Conservation (phyloP, 139 green algal genomes). For the Coelastrella sp. region DNA sequence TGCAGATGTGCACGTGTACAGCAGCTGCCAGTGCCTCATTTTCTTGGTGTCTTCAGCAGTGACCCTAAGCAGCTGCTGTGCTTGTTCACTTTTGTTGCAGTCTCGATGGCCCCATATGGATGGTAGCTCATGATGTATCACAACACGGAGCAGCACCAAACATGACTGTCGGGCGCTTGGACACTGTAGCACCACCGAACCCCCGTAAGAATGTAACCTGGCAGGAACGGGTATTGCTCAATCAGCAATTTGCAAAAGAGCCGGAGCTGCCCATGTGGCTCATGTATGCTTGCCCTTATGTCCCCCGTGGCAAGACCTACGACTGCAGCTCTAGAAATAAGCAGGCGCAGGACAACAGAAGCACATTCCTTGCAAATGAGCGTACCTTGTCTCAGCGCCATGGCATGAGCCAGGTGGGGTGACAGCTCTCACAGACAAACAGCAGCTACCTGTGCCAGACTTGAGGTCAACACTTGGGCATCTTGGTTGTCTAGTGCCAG, state of each 20-base stretch:
- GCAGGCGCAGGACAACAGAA: not conserved
- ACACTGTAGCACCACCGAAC: not conserved
- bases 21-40: no score
- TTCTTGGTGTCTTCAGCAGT: no score
- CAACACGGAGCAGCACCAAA: not conserved
- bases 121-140: slow-evolving; percentile 28
- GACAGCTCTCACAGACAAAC: not conserved
- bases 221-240: not conserved
- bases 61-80: not conserved
- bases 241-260: not conserved
- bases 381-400: not conserved
- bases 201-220: not conserved
- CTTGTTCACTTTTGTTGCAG: not conserved
- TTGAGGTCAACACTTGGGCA: no score
- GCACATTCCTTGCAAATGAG: slow-evolving; percentile 34
- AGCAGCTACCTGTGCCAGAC: no score
- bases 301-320: not conserved
- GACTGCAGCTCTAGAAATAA: not conserved
- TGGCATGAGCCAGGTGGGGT: not conserved
- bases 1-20: no score
- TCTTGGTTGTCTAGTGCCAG: no score
- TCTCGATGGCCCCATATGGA: slow-evolving; percentile 34
- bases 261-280: slow-evolving; percentile 23
- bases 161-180: not conserved
- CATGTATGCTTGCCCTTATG: slow-evolving; percentile 30